Evolutionary conservation across 306 rosid genomes (phyloP).

Genomic region (Delonix regia): DNA sequence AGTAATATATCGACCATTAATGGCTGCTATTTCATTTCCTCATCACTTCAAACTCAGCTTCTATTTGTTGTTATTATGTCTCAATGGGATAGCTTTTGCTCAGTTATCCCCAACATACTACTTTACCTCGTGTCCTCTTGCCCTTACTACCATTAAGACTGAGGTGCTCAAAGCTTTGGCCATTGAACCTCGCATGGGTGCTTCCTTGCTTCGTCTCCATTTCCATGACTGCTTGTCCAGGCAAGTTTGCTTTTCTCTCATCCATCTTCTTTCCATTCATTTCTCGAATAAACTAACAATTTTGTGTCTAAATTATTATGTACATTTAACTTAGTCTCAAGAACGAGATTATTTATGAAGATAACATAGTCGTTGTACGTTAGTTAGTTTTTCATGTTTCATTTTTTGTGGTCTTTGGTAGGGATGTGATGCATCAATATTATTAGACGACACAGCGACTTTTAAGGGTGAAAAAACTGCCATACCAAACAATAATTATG

Average conservation of each 20-base stretch:
- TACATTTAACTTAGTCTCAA: too few relatives aligned
- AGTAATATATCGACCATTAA: not conserved
- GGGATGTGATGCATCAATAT: not conserved
- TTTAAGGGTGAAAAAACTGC: not conserved
- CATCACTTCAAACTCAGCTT: not conserved
- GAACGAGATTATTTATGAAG: too few relatives aligned
- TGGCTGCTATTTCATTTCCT: not conserved
- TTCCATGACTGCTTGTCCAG: not conserved
- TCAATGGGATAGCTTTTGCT: not conserved
- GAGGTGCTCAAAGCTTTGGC: not conserved
- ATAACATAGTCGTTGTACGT: too few relatives aligned
- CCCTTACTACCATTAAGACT: not conserved
- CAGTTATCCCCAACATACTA: not conserved
- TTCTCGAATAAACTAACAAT: not conserved
- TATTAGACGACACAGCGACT: not conserved
- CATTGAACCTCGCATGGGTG: not conserved
- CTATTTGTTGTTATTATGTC: not conserved
- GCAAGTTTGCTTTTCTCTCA: not conserved
- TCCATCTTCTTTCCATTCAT: not conserved
- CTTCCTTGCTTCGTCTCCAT: not conserved
- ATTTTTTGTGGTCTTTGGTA: not conserved
- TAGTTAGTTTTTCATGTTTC: too few relatives aligned
- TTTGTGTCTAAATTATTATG: not conserved
- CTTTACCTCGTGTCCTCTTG: not conserved
- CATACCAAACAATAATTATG: constrained; percentile 26